A percentile compares a stretch with the other conserved stretches of the same genome.
Evolutionary conservation across 208 protist genomes (phyloP).

Genomic region (Crithidia brevicula): DNA sequence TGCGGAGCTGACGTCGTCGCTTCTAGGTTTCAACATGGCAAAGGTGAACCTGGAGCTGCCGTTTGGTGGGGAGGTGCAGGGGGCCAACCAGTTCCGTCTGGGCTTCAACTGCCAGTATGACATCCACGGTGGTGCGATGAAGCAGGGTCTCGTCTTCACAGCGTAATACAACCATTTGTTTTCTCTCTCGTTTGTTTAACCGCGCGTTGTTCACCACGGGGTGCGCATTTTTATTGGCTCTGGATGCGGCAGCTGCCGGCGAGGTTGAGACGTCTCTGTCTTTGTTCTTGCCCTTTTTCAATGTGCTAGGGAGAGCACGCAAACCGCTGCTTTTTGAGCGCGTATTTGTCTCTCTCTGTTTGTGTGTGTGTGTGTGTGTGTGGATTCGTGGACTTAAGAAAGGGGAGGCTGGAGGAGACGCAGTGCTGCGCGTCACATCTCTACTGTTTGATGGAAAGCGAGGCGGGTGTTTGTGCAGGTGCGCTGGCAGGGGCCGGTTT

Average conservation of each 20-base stretch:
- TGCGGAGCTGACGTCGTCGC: constrained; percentile 52
- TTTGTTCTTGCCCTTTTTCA: not conserved
- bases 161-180: constrained; percentile 56
- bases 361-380: not conserved
- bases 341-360: not conserved
- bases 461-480: no score
- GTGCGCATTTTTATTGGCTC: no score
- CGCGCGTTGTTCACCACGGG: no score
- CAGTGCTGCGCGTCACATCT: no score
- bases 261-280: not conserved
- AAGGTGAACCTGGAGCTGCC: constrained; percentile 78
- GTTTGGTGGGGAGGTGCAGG: constrained; percentile 75
- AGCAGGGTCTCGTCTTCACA: constrained; percentile 83
- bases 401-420: not conserved
- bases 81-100: constrained; percentile 76
- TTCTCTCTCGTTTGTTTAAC: no score
- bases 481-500: no score
- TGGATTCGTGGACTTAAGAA: not conserved
- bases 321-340: not conserved
- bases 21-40: constrained; percentile 63
- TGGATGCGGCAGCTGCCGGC: no score
- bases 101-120: constrained; percentile 83
- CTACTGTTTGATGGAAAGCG: constrained; percentile 13
- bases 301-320: no score
- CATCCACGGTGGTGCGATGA: constrained; percentile 68